Base-by-base conservation (phyloP, 306 rosid species). In the Ochetophila trinervis region DNA sequence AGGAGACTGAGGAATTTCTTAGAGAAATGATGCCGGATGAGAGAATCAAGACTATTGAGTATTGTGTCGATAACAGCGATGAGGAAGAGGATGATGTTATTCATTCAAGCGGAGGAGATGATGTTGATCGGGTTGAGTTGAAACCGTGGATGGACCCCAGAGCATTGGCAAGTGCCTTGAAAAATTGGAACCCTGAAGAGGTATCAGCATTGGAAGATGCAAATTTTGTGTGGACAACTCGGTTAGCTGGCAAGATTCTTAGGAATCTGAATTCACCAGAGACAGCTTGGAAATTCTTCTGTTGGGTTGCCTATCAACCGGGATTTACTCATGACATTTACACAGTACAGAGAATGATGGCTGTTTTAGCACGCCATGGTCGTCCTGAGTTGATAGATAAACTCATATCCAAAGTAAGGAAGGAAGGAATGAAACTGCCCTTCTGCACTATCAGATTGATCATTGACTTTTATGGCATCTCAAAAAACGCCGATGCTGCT, bases 131-230 rank as follows among this genome's bases (percentile, higher is more conserved):
- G 65, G 40, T 80, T 54, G 80, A 45, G 35, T 82, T 90, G 63
- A 90, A 90, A 64, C 91, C 84, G 0, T 90, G 95, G 95, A 48
- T 90, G 60, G 97, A 90, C 63, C 97, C 92, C 3, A 81, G 85
- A 76, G 84, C 86, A 67, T 74, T 90, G 84, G 87, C 86, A 4
- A 84, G 63, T 70, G 87, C 92, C 71, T 77, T 90, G 48, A 68
- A 77, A 66, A 77, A 71, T 13, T 90, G 97, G 97, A 80, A 66
- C 76, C 76, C 84, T 30, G 67, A 66, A 37, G 97, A 87, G 80
- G 87, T 84, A 49, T 72, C 84, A 7, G 88, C 85, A 15, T 65
- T 90, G 36, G 92, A 90, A 74, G 73, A 62, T 58, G 90, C 95
- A 24, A 78, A 84, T 50, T 76, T 87, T 65, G 83, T 87, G 64